Base-by-base conservation (phyloP, 306 rosid species). In the Cucumis hystrix region DNA sequence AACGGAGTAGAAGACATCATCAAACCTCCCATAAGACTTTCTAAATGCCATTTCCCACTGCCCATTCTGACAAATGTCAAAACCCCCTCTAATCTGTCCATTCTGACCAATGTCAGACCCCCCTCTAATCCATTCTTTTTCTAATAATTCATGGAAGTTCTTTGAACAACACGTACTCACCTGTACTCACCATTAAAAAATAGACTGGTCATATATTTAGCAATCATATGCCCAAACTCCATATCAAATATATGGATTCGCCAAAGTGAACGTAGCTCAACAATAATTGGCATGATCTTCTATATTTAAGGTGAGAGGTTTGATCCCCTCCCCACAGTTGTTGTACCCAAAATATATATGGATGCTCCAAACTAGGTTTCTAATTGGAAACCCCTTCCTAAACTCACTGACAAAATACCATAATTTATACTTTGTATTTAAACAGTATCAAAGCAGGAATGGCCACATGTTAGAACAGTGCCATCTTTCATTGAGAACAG, bases 141-240 rank as follows among this genome's bases (percentile, higher is more conserved):
- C 77, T 71, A 79, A 45, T 23, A 58, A 63, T 58, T 79, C 71
- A 70, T 79, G 82, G 21, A 79, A 62, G 23, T 17, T 70, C 21
- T 9, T 17, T 17, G 77, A 79, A 70, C 77, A 70, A 57, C 28
- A 57, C 7, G 17, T 23, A 58, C 71, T 79, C 82, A 79, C 82
- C 82, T 57, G 62, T 70, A 70, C 40, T 58, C 59, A 45, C 41
- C 71, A 71, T 28, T 64, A 63, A 3, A 23, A 6, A 43, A 23
- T 2, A 20, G 21, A 47, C 23, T 8, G 41, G 20, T 25, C 41
- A 47, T 45, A 47, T 6, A 28, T 70, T 70, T 23, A 70, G 23
- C 41, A 14, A 49, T 45, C 76, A 47, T 25, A 23, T 52, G 13
- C 25, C 43, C 59, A 1, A 51, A 51, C 47, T 72, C 61, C 60